These are phyloP conservation scores for Fusarium avenaceum DNA, from an alignment of 2,329 filamentous ascomycete genomes.

Conservation along the genomic window DNA sequence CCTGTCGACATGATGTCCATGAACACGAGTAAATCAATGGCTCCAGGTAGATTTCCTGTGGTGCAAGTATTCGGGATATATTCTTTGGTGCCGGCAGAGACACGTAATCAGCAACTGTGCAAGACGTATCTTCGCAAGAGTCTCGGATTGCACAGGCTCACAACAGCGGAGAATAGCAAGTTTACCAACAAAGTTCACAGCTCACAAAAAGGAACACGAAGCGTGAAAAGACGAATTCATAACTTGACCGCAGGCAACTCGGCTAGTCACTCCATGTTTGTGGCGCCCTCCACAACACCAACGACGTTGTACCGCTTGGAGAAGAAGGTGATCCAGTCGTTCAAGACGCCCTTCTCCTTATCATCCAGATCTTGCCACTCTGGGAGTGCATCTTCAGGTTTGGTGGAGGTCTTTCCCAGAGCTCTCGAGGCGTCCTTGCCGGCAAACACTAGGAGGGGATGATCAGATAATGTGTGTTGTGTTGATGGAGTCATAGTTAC, in stretches of 20 bases:
- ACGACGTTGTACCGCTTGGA: conserved; percentile 96
- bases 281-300: conserved; percentile 73
- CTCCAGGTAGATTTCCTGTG: neutral
- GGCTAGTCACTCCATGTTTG: conserved; percentile 63
- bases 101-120: neutral
- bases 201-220: neutral
- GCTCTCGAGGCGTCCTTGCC: conserved; percentile 97
- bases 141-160: conserved; percentile 23
- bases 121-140: neutral
- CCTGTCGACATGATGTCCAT: neutral
- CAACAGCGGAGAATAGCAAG: conserved; percentile 41
- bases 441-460: conserved; percentile 78
- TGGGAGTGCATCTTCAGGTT: conserved; percentile 82
- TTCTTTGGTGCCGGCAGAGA: neutral
- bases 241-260: conserved; percentile 42
- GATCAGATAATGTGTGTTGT: conserved; percentile 17
- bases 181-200: neutral
- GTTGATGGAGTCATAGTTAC: conserved; percentile 61
- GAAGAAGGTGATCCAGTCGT: conserved; percentile 97
- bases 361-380: conserved; percentile 88
- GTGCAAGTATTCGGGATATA: neutral
- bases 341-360: conserved; percentile 85
- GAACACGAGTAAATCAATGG: neutral
- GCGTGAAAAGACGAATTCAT: conserved; percentile 24
- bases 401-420: conserved; percentile 87